Percentiles rank a stretch among this genome's conserved stretches.
phyloP scores from a whole-genome alignment of 805 yeast genomes.

The Yamadazyma philogaea region DNA sequence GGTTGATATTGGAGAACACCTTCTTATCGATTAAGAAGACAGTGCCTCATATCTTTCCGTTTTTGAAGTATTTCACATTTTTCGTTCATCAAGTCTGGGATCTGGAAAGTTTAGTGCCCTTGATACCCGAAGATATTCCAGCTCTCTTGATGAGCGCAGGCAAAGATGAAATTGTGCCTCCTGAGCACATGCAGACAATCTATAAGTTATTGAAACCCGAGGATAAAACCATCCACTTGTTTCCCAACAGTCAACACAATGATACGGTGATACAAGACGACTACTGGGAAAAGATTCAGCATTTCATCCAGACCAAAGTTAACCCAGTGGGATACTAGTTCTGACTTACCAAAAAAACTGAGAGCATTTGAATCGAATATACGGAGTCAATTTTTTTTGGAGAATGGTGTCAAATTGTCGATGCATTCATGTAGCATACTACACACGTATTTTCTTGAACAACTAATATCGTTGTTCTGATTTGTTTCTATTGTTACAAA shows the following conservation, averaged over 20 bases:
- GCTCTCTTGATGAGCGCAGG: constrained; percentile 69
- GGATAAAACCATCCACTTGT: constrained; percentile 52
- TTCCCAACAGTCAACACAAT: constrained; percentile 69
- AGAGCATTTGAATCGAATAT: not conserved
- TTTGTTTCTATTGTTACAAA: constrained; percentile 10
- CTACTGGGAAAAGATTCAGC: constrained; percentile 71
- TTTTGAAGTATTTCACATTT: constrained; percentile 49
- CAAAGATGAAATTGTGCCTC: constrained; percentile 90
- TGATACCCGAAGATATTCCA: constrained; percentile 55
- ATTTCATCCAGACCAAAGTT: constrained; percentile 48
- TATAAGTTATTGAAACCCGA: constrained; percentile 50
- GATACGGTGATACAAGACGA: constrained; percentile 73
- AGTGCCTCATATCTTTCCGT: constrained; percentile 73
- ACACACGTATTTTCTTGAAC: not conserved
- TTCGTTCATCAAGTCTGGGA: constrained; percentile 84
- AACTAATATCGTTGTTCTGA: not conserved
- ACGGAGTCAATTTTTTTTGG: not conserved
- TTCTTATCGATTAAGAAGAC: constrained; percentile 70
- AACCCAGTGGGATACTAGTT: constrained; percentile 37
- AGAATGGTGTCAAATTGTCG: not conserved
- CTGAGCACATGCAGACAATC: constrained; percentile 67
- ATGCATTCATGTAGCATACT: not conserved
- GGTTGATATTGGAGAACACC: constrained; percentile 80
- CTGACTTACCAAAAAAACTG: too few species aligned
- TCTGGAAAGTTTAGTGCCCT: constrained; percentile 57